Conservation (phyloP, 2,329 filamentous ascomycete genomes). For the Pseudohalonectria lignicola region DNA sequence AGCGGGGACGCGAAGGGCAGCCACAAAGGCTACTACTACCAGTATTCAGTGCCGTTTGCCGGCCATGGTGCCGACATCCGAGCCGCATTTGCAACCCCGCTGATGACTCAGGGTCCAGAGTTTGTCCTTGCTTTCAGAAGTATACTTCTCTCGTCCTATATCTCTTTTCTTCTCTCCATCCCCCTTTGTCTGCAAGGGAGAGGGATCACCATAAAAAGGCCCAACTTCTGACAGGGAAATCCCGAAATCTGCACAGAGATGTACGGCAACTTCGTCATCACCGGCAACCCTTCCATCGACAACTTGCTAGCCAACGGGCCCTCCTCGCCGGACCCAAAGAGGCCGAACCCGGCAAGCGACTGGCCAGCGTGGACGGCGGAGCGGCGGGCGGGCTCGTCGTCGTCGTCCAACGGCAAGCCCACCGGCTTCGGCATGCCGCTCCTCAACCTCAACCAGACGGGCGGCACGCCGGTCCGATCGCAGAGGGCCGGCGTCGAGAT, state of each 20-base stretch:
- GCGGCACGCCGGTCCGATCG: constrained; percentile 6
- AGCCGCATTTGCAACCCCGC: background rate
- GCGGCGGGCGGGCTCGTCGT: background rate
- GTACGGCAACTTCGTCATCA: constrained; percentile 2
- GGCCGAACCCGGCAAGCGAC: constrained; percentile 5
- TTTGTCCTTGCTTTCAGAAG: constrained; percentile 1
- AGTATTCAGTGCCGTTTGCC: constrained; percentile 25
- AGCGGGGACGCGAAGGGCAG: constrained; percentile 14
- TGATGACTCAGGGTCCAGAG: background rate
- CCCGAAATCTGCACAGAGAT: background rate
- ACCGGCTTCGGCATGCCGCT: background rate
- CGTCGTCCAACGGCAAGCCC: too few relatives aligned
- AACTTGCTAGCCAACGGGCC: background rate
- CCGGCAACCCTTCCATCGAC: constrained; percentile 1
- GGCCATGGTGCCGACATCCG: constrained; percentile 20
- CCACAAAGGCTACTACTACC: constrained; percentile 29
- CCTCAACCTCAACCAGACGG: constrained; percentile 13
- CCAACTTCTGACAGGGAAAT: too few relatives aligned
- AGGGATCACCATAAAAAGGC: too few relatives aligned
- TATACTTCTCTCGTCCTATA: too few relatives aligned
- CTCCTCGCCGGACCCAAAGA: background rate
- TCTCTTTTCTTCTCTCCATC: too few relatives aligned
- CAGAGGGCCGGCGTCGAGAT: constrained; percentile 5
- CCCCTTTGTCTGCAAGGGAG: too few relatives aligned
- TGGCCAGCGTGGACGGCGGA: constrained; percentile 10